Evolutionary conservation across 768 basidiomycete genomes (phyloP), one percentile per base, ranked within the genome.

Genomic region (Leccinum disarticulatum): DNA sequence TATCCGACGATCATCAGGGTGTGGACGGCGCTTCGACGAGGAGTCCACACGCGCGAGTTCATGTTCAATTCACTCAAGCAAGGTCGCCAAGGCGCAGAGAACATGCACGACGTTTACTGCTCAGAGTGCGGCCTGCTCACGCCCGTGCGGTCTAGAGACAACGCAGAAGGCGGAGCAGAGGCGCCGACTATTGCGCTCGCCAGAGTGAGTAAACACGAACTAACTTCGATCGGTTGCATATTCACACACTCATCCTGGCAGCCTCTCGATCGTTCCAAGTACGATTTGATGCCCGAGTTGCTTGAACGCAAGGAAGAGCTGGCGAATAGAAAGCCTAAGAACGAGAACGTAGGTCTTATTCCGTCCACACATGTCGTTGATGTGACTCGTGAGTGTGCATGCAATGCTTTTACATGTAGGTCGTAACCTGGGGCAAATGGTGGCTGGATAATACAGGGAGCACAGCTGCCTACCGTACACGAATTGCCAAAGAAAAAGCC

Each of bases 21-120:
- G 1, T 64, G 64, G 64, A 64, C 58, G 17, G 64, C 64, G 3
- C 64, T 64, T 15, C 55, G 54, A 17, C 55, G 64, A 6, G 64
- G 64, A n/a, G 64, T 64, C 6, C 64, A 64, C 43, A 60, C 62
- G 3, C 62, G 62, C 15, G 62, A 60, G 11, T 64, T 64, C 14
- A 64, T 64, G 54, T 64, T 64, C 52, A 64, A 64, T 14, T 27
- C 64, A 3, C 58, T 64, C 46, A 64, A 55, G 48, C 5, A 30
- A 7, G 56, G 64, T 10, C 58, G 53, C 4, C 64, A 64, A 28
- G 64, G 64, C 17, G 62, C 62, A 14, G 64, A 64, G 56, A 64
- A 13, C 0, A 64, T 64, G 64, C 62, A 64, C 9, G 64, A 64
- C 17, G 56, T 64, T 17, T 64, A 64, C 53, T 64, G 62, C 31